Conservation (phyloP, 495 filamentous ascomycete species). For the Hypoxylon fragiforme region DNA sequence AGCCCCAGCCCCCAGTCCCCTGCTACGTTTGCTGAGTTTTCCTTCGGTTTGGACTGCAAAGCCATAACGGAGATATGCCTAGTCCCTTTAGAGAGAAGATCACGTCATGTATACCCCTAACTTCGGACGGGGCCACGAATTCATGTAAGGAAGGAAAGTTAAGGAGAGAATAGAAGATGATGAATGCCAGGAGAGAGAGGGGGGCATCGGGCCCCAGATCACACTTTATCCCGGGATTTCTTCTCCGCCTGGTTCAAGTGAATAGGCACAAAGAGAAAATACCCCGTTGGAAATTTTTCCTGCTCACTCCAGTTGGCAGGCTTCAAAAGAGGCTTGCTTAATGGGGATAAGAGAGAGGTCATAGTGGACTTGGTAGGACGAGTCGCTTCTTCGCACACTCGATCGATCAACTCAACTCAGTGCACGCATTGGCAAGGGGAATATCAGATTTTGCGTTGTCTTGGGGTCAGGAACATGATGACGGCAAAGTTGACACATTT, state of each 20-base stretch:
- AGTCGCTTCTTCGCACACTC: too few species aligned
- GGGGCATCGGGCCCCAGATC: slow-evolving; percentile 5
- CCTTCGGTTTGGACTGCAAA: slow-evolving; percentile 43
- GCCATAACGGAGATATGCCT: slow-evolving; percentile 38
- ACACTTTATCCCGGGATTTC: slow-evolving; percentile 5
- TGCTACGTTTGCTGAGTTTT: slow-evolving; percentile 41
- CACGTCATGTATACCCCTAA: slow-evolving; percentile 41
- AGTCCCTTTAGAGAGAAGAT: slow-evolving; percentile 42
- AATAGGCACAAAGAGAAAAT: slow-evolving; percentile 21
- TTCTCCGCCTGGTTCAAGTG: slow-evolving; percentile 34
- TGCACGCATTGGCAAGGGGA: neutral
- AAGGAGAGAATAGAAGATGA: slow-evolving; percentile 25
- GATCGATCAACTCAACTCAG: neutral
- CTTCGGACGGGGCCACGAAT: slow-evolving; percentile 37
- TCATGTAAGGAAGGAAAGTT: slow-evolving; percentile 37
- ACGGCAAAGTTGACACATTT: neutral
- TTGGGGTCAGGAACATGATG: neutral
- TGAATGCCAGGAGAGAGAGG: slow-evolving; percentile 10
- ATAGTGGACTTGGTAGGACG: neutral
- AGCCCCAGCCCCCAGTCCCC: too few species aligned
- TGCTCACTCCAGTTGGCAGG: neutral
- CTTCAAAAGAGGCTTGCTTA: neutral
- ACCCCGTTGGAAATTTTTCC: slow-evolving; percentile 11
- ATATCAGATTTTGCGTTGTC: neutral
- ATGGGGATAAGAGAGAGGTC: neutral